Base-by-base conservation (phyloP, 2,329 filamentous ascomycete species). In the Albifimbria verrucaria region DNA sequence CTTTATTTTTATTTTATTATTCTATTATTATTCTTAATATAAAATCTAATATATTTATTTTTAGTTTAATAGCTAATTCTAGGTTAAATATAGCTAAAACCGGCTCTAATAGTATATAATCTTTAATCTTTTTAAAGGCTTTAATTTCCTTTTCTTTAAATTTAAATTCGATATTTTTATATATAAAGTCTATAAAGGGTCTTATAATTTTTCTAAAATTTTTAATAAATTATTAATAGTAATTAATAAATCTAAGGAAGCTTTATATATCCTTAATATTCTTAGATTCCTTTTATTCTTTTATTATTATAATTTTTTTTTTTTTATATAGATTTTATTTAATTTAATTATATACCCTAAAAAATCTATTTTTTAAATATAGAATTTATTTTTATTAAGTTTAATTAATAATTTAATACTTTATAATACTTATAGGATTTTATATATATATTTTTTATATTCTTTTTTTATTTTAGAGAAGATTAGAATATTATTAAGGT, bases 401-500 rank as follows among this genome's bases (percentile, higher is more conserved):
- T 63, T 26, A 17, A 63, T 20, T 17, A 61, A 15, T n/a, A 61
- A 23, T 0, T 59, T 57, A 17, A 9, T 21, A 24, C 57, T 26
- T 52, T 59, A 25, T 36, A 58, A 47, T 48, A 5, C 36, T 55
- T 55, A 7, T 23, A 62, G 24, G 9, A 58, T 50, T 17, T 52
- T 51, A 49, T 58, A 54, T 3, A 58, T 45, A 49, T 59, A 54
- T 59, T 59, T n/a, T 41, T 18, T 49, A 52, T 59, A 52, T 54
- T 58, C 22, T 58, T 58, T 26, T 39, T 57, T 26, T 15, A 21
- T 57, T 17, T 61, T 26, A 39, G 48, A 59, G 50, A 59, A 60
- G 49, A 63, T 59, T 22, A 63, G 23, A 24, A 61, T 62, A 52
- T 61, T 49, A 57, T 61, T 24, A 42, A 62, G 44, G 28, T 62